Percentiles rank a stretch among this genome's conserved stretches.
These are phyloP conservation scores for Aspergillus sergii DNA, from an alignment of 2,329 filamentous ascomycete species.

Conservation along the genomic window DNA sequence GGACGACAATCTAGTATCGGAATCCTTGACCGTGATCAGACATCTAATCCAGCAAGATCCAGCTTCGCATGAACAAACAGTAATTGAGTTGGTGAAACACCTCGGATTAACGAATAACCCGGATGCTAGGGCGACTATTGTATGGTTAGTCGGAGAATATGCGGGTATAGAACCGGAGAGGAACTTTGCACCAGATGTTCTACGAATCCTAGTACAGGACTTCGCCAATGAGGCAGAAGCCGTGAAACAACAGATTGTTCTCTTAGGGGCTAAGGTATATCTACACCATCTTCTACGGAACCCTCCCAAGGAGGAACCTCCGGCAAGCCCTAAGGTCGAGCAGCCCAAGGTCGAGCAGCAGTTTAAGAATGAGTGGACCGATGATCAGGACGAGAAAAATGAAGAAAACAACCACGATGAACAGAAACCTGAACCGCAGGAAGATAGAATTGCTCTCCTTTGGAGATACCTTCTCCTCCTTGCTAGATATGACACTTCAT, in stretches of 20 bases:
- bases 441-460: slow-evolving; percentile 71
- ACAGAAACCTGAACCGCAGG: slow-evolving; percentile 29
- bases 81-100: slow-evolving; percentile 86
- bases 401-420: slow-evolving; percentile 35
- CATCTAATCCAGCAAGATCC: slow-evolving; percentile 94
- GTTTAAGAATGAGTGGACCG: slow-evolving; percentile 38
- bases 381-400: slow-evolving; percentile 30
- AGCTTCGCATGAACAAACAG: slow-evolving; percentile 76
- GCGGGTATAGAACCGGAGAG: slow-evolving; percentile 76
- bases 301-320: slow-evolving; percentile 35
- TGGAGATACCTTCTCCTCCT: slow-evolving; percentile 86
- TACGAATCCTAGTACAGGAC: slow-evolving; percentile 82
- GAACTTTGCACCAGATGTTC: slow-evolving; percentile 89
- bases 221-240: slow-evolving; percentile 83
- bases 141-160: slow-evolving; percentile 97
- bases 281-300: slow-evolving; percentile 73
- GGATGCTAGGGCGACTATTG: slow-evolving; percentile 87
- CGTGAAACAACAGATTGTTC: slow-evolving; percentile 86
- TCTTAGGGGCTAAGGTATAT: slow-evolving; percentile 95
- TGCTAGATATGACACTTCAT: slow-evolving; percentile 90
- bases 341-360: slow-evolving; percentile 22
- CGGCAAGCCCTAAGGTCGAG: slow-evolving; percentile 26
- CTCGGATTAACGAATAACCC: slow-evolving; percentile 86
- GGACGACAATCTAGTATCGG: slow-evolving; percentile 84
- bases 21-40: slow-evolving; percentile 90